These are phyloP conservation scores for Rhynchospora tenuis DNA, from an alignment of 176 grass and related monocot genomes.

Conservation along the genomic window DNA sequence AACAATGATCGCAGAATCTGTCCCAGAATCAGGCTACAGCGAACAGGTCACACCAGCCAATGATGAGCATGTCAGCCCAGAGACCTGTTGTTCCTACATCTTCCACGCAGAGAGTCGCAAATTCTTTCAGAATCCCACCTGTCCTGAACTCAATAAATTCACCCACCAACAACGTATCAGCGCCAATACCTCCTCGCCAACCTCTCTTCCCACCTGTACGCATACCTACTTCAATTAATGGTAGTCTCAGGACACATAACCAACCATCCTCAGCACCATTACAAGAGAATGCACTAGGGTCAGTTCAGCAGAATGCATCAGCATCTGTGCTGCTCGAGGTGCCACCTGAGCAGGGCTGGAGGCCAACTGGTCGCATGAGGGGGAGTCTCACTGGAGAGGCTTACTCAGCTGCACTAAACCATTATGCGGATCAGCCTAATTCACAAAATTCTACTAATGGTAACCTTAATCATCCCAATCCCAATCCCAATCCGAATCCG, in stretches of 20 bases:
- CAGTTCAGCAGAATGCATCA: constrained; percentile 1
- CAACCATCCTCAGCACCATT: constrained; percentile 1
- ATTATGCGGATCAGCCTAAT: constrained; percentile 32
- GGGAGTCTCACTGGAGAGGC: constrained; percentile 80
- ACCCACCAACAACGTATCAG: background rate
- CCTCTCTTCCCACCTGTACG: background rate
- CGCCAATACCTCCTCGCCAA: background rate
- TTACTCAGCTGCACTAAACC: constrained; percentile 48
- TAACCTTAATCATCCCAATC: background rate
- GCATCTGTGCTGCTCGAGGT: constrained; percentile 19
- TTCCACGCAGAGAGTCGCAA: background rate
- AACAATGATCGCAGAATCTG: background rate
- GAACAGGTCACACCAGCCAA: constrained; percentile 15
- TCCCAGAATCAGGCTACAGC: constrained; percentile 5
- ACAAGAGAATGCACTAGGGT: background rate
- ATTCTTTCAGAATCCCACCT: background rate
- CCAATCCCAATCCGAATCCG: background rate
- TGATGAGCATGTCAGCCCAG: background rate
- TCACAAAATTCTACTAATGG: constrained; percentile 1
- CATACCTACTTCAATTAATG: background rate
- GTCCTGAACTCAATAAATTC: background rate
- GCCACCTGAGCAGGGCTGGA: constrained; percentile 60
- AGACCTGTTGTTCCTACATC: background rate
- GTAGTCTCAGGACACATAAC: background rate
- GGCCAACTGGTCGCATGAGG: constrained; percentile 66